Evolutionary conservation across 495 filamentous ascomycete genomes (phyloP), one percentile per base, ranked within the genome.

Genomic region (Chaetomium tenue): DNA sequence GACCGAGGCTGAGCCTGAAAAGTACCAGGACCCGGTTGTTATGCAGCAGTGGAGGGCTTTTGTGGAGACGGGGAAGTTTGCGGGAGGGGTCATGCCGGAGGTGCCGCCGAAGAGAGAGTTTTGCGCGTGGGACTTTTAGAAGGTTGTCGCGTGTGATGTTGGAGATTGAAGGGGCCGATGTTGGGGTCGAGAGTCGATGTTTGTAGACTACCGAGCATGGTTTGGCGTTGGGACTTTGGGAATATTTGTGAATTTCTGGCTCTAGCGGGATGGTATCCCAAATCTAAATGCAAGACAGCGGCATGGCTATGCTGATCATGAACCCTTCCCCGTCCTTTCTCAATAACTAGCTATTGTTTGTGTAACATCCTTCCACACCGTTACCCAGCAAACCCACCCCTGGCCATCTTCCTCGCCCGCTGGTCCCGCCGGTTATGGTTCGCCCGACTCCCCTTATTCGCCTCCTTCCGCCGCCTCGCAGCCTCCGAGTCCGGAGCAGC

Each of bases 361-460:
- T 37, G 2, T 12, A n/a, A n/a, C 39, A 44, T 4, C 13, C 6
- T 18, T 18, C 40, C 26, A 20, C 46, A 11, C 18, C 18, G 18
- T 50, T n/a, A 50, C 46, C 46, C 46, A 20, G 46, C 46, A 57
- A 63, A 63, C 22, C 61, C 61, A 7, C 61, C 84, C 44, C 87
- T 81, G 22, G 85, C 87, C 81, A 93, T 90, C 80, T 94, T 94
- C 74, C 80, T 89, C 58, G 90, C 88, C 44, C 88, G 77, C 71
- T 89, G 87, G 63, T 92, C 86, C 64, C 88, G 83, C 56, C 89
- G 84, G 65, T 82, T 84, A 68, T 91, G 85, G 60, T 89, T 87
- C 63, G 83, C 86, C 63, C 78, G 84, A 3, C 81, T 83, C 28
- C 81, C 83, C 65, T 84, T 91, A 55, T 80, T 89, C 66, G 82